Conservation (phyloP, 371 early-diverging fungal genomes). For the Syncephalastrum sp. region DNA sequence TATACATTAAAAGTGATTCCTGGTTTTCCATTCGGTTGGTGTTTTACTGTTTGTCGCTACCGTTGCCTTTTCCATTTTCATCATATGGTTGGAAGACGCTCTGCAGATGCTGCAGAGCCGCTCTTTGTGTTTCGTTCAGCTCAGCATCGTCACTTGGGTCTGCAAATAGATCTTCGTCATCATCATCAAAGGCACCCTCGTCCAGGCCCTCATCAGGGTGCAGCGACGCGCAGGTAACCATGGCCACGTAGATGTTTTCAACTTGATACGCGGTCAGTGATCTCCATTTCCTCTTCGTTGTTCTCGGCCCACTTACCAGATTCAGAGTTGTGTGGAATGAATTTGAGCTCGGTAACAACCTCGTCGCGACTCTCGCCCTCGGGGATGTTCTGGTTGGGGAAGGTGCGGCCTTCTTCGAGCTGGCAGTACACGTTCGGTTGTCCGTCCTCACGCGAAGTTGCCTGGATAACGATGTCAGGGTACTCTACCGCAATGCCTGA, state of each 20-base stretch:
- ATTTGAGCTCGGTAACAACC: constrained; percentile 58
- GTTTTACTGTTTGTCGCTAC: neutral
- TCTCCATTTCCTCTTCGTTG: no score
- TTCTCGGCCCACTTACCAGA: constrained; percentile 47
- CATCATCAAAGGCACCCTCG: constrained; percentile 34
- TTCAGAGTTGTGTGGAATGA: constrained; percentile 63
- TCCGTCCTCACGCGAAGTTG: constrained; percentile 69
- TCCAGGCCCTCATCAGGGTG: constrained; percentile 66
- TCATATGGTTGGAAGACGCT: constrained; percentile 30
- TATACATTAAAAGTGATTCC: no score
- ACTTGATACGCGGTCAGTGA: constrained; percentile 38
- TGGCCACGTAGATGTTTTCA: constrained; percentile 68
- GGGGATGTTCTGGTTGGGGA: constrained; percentile 42
- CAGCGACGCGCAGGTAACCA: constrained; percentile 76
- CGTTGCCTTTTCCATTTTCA: constrained; percentile 1
- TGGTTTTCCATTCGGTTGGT: no score
- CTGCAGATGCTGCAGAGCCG: constrained; percentile 44
- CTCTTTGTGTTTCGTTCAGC: constrained; percentile 44
- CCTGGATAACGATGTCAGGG: constrained; percentile 77
- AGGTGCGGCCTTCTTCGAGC: constrained; percentile 49
- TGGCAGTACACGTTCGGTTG: constrained; percentile 76
- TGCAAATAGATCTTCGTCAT: constrained; percentile 48
- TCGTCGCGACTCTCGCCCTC: constrained; percentile 61
- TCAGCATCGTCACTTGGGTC: constrained; percentile 43
- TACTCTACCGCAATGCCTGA: constrained; percentile 71